Evolutionary conservation across 176 grass and related monocot species (phyloP).

Genomic region (Urochloa ruziziensis): DNA sequence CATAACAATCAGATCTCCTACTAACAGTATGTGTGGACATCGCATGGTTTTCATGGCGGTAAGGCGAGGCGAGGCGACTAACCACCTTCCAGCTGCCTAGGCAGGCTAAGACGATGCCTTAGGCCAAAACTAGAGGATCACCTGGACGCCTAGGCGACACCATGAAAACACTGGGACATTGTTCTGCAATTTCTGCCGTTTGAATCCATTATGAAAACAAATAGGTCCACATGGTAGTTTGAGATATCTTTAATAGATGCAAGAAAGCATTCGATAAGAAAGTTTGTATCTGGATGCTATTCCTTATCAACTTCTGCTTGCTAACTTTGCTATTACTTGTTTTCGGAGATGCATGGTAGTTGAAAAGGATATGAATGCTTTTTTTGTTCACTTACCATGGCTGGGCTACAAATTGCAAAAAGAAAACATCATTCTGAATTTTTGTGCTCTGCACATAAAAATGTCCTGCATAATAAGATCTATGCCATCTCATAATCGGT

Average conservation of each 20-base stretch:
- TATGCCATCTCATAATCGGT: conserved; percentile 9
- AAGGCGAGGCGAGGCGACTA: no score
- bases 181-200: background rate
- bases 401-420: background rate
- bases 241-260: background rate
- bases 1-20: background rate
- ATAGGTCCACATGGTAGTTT: background rate
- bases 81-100: no score
- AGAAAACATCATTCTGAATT: background rate
- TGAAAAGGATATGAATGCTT: background rate
- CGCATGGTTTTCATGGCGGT: no score
- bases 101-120: no score
- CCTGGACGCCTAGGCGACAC: no score
- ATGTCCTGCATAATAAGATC: background rate
- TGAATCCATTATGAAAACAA: background rate
- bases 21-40: no score
- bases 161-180: no score
- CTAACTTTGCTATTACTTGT: background rate
- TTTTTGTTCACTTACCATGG: background rate
- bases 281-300: background rate
- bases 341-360: background rate
- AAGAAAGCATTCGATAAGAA: background rate
- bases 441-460: background rate
- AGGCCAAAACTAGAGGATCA: no score
- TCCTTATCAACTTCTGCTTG: background rate